Evolutionary conservation across 176 grass and related monocot genomes (phyloP).

Genomic region (Raddia distichophylla): DNA sequence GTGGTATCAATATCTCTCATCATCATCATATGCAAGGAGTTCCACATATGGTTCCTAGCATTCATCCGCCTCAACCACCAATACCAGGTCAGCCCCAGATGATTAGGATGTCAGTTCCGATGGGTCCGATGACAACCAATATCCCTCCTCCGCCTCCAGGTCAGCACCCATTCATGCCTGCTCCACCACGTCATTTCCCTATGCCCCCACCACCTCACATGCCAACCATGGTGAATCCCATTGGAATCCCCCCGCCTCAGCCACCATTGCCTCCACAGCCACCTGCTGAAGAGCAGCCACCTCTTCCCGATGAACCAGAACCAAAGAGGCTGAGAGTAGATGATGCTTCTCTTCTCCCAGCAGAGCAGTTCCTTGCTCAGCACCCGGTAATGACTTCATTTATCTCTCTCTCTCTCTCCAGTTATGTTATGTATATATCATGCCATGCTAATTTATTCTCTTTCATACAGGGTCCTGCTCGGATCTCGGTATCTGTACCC

Average conservation of each 20-base stretch:
- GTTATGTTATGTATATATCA: slow-evolving; percentile 8
- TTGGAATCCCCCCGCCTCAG: slow-evolving; percentile 61
- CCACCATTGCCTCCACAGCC: slow-evolving; percentile 83
- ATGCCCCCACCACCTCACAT: slow-evolving; percentile 68
- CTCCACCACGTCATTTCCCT: slow-evolving; percentile 44
- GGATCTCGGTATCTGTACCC: slow-evolving; percentile 78
- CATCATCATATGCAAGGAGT: slow-evolving; percentile 54
- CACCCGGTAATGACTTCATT: slow-evolving; percentile 66
- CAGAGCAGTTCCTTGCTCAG: slow-evolving; percentile 83
- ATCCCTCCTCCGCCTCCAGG: slow-evolving; percentile 81
- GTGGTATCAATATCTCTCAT: not conserved
- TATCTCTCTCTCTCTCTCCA: not conserved
- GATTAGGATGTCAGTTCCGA: slow-evolving; percentile 50
- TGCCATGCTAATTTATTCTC: slow-evolving; percentile 36
- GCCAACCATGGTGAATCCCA: slow-evolving; percentile 56
- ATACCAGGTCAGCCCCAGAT: slow-evolving; percentile 65
- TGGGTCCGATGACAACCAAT: slow-evolving; percentile 49
- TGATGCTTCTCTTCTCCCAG: slow-evolving; percentile 79
- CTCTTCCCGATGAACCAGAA: slow-evolving; percentile 93
- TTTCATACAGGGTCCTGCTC: slow-evolving; percentile 67
- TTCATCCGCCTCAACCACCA: slow-evolving; percentile 61
- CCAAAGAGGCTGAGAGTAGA: slow-evolving; percentile 87
- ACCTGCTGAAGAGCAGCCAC: slow-evolving; percentile 81
- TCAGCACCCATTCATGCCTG: slow-evolving; percentile 63
- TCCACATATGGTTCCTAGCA: slow-evolving; percentile 54